Conservation (phyloP, 73 alveolate genomes). For the Paramecium tetraurelia region DNA sequence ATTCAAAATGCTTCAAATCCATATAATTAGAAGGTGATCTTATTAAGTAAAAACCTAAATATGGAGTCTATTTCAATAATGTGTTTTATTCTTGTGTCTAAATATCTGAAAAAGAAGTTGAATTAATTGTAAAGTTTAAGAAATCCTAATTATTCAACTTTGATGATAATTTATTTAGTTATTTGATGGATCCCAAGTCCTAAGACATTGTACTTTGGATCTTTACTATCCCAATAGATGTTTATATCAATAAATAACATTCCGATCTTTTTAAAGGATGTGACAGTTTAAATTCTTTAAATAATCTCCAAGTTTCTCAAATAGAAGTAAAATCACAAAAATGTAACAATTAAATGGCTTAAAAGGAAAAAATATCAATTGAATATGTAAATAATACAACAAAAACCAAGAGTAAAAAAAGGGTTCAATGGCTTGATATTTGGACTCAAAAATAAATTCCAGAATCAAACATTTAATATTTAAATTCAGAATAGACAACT, state of each 20-base stretch:
- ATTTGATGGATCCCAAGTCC: background rate
- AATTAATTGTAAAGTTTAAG: background rate
- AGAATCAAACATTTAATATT: background rate
- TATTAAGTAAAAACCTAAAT: background rate
- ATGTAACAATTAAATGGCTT: background rate
- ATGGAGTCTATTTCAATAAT: background rate
- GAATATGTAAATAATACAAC: background rate
- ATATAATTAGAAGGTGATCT: background rate
- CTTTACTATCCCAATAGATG: background rate
- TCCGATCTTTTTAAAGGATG: background rate
- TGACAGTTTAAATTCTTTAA: background rate
- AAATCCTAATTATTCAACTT: background rate
- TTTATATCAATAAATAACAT: background rate
- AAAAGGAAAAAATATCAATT: background rate
- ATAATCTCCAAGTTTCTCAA: background rate
- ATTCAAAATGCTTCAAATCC: background rate
- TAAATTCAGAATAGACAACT: background rate
- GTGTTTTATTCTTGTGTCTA: background rate
- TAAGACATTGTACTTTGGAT: background rate
- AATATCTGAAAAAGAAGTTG: background rate
- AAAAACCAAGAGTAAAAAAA: background rate
- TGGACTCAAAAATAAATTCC: background rate
- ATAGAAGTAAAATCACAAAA: background rate
- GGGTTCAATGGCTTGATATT: background rate
- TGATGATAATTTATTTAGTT: background rate